Conservation (phyloP, 805 yeast genomes). For the Torulaspora microellipsoides region DNA sequence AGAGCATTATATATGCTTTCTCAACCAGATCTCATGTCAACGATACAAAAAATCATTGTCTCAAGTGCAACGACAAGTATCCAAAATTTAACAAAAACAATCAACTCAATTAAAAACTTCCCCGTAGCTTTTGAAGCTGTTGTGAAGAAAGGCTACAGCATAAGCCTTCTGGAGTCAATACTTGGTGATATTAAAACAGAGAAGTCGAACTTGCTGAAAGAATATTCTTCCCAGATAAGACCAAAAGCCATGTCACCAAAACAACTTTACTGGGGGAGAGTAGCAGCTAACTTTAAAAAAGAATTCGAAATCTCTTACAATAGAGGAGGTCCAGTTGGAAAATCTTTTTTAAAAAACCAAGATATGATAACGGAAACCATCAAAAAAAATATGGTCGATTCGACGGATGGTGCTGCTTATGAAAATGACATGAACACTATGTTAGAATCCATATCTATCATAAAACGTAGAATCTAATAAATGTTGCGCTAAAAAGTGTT, state of each 20-base stretch:
- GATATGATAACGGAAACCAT: slow-evolving; percentile 21
- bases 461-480: not conserved
- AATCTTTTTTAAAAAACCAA: slow-evolving; percentile 23
- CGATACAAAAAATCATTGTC: slow-evolving; percentile 23
- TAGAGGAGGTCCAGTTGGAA: slow-evolving; percentile 37
- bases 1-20: slow-evolving; percentile 23
- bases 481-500: not conserved
- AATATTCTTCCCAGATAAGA: slow-evolving; percentile 17
- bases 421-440: slow-evolving; percentile 18
- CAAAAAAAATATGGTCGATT: slow-evolving; percentile 14
- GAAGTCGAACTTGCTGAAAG: slow-evolving; percentile 16
- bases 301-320: slow-evolving; percentile 32
- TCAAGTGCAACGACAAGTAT: slow-evolving; percentile 17
- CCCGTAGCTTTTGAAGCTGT: slow-evolving; percentile 23
- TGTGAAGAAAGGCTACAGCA: slow-evolving; percentile 12
- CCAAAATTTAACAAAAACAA: slow-evolving; percentile 25
- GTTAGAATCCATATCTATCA: slow-evolving; percentile 22
- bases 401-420: slow-evolving; percentile 13
- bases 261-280: slow-evolving; percentile 27
- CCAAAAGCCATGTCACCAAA: slow-evolving; percentile 16
- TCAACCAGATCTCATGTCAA: slow-evolving; percentile 20
- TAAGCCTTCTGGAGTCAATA: slow-evolving; percentile 18
- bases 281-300: slow-evolving; percentile 24
- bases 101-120: slow-evolving; percentile 30
- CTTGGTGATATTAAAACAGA: slow-evolving; percentile 16